A percentile compares a stretch with the other conserved stretches of the same genome.
These are phyloP conservation scores for Aspergillus quadrilineatus DNA, from an alignment of 2,329 filamentous ascomycete species.

Conservation along the genomic window DNA sequence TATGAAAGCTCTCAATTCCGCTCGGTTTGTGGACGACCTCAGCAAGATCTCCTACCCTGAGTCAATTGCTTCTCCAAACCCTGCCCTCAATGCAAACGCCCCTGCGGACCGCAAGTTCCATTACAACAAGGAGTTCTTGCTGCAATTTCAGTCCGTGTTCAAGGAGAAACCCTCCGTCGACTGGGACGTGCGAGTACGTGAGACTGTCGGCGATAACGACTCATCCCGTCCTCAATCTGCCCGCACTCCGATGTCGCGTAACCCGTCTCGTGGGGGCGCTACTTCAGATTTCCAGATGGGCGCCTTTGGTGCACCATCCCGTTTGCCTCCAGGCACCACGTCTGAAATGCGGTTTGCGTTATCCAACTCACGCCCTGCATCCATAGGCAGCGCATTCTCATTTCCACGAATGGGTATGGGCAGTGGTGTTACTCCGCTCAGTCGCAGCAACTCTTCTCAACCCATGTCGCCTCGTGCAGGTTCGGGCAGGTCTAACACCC, in stretches of 20 bases:
- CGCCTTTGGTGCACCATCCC: constrained; percentile 56
- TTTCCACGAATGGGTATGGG: constrained; percentile 61
- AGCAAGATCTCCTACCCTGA: constrained; percentile 77
- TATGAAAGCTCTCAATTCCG: constrained; percentile 87
- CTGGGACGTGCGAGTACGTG: constrained; percentile 86
- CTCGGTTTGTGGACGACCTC: constrained; percentile 80
- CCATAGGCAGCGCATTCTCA: constrained; percentile 54
- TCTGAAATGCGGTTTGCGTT: constrained; percentile 73
- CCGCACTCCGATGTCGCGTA: constrained; percentile 51
- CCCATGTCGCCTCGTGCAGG: constrained; percentile 65
- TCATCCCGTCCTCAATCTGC: constrained; percentile 63
- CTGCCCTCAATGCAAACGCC: constrained; percentile 74
- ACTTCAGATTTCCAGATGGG: constrained; percentile 65
- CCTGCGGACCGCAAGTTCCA: constrained; percentile 80
- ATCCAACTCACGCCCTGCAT: constrained; percentile 51
- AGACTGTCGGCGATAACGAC: constrained; percentile 73
- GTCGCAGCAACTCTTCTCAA: constrained; percentile 60
- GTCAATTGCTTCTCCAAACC: constrained; percentile 85
- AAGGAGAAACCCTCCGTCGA: constrained; percentile 94
- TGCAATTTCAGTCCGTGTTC: constrained; percentile 95
- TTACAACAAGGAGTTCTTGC: constrained; percentile 91
- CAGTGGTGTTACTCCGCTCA: constrained; percentile 62
- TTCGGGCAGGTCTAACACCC: constrained; percentile 58
- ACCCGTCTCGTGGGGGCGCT: constrained; percentile 53
- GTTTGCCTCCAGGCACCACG: constrained; percentile 72